Conservation (phyloP, 441 rosid genomes). For the Erysimum cheiri region DNA sequence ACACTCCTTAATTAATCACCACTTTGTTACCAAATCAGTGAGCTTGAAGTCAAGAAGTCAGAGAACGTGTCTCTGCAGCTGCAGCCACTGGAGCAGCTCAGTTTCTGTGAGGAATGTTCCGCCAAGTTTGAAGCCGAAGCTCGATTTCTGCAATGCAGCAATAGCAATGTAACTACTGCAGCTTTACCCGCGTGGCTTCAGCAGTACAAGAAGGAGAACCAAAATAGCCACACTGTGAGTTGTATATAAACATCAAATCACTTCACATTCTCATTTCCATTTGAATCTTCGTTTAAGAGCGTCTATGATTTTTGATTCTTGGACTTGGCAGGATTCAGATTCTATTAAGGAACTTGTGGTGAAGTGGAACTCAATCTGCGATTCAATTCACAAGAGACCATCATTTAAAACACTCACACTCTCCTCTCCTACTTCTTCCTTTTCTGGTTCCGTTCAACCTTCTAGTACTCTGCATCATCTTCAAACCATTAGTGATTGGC, state of each 20-base stretch:
- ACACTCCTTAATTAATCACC: slow-evolving; percentile 29
- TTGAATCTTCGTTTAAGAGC: neutral
- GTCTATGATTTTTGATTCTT: slow-evolving; percentile 13
- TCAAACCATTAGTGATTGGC: slow-evolving; percentile 50
- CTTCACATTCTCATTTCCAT: slow-evolving; percentile 20
- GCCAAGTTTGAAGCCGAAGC: slow-evolving; percentile 54
- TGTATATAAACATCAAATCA: slow-evolving; percentile 4
- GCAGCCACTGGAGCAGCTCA: slow-evolving; percentile 47
- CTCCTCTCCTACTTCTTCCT: slow-evolving; percentile 73
- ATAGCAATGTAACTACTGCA: slow-evolving; percentile 39
- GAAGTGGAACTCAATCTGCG: slow-evolving; percentile 71
- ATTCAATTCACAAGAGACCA: slow-evolving; percentile 60
- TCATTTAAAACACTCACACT: slow-evolving; percentile 59
- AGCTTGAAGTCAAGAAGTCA: slow-evolving; percentile 39
- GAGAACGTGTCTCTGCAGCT: slow-evolving; percentile 40
- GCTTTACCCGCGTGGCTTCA: slow-evolving; percentile 73
- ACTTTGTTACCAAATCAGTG: slow-evolving; percentile 29
- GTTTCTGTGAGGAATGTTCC: slow-evolving; percentile 60
- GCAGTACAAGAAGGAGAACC: slow-evolving; percentile 58
- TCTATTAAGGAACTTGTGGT: slow-evolving; percentile 57
- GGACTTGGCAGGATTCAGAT: slow-evolving; percentile 56
- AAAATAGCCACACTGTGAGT: slow-evolving; percentile 37
- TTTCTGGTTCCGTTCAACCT: slow-evolving; percentile 49
- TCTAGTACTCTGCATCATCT: slow-evolving; percentile 46
- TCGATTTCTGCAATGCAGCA: slow-evolving; percentile 41